Percentiles rank a stretch among this genome's conserved stretches.
phyloP scores from a whole-genome alignment of 257 asterid genomes.

The Nicotiana undulata region DNA sequence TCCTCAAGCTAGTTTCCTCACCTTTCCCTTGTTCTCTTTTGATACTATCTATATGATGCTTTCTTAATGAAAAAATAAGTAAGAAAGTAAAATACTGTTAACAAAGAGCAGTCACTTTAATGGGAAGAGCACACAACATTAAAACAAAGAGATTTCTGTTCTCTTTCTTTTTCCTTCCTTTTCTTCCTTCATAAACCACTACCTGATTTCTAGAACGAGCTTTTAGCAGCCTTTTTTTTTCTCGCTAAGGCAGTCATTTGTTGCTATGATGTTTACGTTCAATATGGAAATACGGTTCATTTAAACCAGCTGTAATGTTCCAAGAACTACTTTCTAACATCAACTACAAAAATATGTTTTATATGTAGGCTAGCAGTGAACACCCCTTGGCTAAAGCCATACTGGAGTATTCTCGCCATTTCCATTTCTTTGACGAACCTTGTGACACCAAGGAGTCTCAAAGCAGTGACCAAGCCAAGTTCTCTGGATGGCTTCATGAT shows the following conservation, averaged over 20 bases:
- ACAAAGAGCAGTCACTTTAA: not conserved
- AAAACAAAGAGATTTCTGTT: not conserved
- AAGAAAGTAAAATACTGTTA: constrained; percentile 1
- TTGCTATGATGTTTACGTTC: not conserved
- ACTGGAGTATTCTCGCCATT: constrained; percentile 85
- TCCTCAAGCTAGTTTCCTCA: too few species aligned
- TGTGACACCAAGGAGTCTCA: constrained; percentile 32
- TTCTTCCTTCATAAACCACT: not conserved
- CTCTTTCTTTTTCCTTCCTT: not conserved
- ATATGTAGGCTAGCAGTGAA: constrained; percentile 84
- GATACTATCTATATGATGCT: not conserved
- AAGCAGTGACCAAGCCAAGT: constrained; percentile 32
- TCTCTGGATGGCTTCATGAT: constrained; percentile 83
- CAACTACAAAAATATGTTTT: not conserved
- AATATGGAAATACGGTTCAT: not conserved
- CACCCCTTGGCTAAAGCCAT: constrained; percentile 93
- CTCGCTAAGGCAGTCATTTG: not conserved
- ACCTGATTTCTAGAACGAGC: not conserved
- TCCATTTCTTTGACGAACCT: constrained; percentile 83
- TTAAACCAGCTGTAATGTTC: not conserved
- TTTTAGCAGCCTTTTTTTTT: not conserved
- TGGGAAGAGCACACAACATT: too few species aligned
- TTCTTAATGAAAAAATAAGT: not conserved
- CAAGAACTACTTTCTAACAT: not conserved
- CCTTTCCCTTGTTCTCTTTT: not conserved